Evolutionary conservation across 2,329 filamentous ascomycete species (phyloP).

Genomic region (Alternaria hordeiaustralica): DNA sequence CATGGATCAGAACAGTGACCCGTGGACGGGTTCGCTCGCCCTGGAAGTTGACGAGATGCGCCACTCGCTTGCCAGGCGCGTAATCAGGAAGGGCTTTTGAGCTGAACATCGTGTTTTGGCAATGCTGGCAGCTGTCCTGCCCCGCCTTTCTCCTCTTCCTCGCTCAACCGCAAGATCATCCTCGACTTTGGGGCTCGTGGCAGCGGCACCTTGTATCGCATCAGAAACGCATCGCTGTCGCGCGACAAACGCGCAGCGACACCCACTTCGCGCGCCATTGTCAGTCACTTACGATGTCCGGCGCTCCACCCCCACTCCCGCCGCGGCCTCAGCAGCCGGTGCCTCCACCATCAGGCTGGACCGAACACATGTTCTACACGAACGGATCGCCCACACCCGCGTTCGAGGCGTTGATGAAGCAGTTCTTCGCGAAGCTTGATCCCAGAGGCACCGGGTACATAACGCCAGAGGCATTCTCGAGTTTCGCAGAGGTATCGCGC

Average conservation of each 20-base stretch:
- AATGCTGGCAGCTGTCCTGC: not conserved
- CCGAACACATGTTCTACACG: constrained; percentile 2
- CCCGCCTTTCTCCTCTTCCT: not conserved
- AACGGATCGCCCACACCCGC: not conserved
- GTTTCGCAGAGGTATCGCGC: not conserved
- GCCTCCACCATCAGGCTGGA: constrained; percentile 2
- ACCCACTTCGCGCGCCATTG: not conserved
- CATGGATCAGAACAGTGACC: not conserved
- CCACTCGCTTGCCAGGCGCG: not conserved
- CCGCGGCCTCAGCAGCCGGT: not conserved
- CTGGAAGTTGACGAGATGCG: not conserved
- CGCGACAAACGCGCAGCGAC: not conserved
- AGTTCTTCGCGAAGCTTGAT: not conserved
- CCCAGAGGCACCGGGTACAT: not conserved
- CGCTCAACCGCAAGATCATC: not conserved
- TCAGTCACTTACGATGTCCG: not conserved
- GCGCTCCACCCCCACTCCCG: not conserved
- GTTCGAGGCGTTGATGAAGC: not conserved
- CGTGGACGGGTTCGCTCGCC: not conserved
- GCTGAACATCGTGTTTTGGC: not conserved
- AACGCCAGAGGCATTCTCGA: not conserved
- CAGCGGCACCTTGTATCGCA: not conserved
- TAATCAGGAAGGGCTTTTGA: not conserved
- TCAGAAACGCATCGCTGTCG: not conserved
- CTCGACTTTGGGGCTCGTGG: not conserved